A percentile compares a stretch with the other conserved stretches of the same genome.
phyloP scores from a whole-genome alignment of 805 yeast species.

The Wickerhamiella galacta region DNA sequence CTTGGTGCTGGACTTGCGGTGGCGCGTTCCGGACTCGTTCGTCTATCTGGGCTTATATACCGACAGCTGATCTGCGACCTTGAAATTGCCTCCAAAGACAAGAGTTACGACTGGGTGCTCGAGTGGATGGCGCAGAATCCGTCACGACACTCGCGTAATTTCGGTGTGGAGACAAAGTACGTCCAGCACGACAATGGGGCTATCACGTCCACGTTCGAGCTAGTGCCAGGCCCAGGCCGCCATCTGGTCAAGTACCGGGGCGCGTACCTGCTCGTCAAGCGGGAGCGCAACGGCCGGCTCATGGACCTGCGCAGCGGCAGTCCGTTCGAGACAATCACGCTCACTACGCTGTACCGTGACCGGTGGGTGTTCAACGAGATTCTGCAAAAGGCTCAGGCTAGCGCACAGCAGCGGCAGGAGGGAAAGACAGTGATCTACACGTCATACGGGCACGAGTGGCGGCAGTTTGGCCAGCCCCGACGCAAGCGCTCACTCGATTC shows the following conservation, averaged over 20 bases:
- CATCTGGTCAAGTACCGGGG: constrained; percentile 75
- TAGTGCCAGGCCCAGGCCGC: constrained; percentile 96
- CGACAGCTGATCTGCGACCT: constrained; percentile 77
- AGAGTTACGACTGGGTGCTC: constrained; percentile 84
- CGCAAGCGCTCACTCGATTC: constrained; percentile 70
- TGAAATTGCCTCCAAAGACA: constrained; percentile 86
- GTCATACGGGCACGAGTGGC: constrained; percentile 97
- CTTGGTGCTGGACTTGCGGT: constrained; percentile 80
- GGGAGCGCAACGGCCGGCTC: constrained; percentile 81
- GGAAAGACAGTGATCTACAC: constrained; percentile 91
- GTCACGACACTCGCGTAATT: constrained; percentile 57
- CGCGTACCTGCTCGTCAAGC: constrained; percentile 71
- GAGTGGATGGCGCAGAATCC: constrained; percentile 90
- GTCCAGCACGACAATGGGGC: constrained; percentile 87
- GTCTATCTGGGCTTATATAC: constrained; percentile 51
- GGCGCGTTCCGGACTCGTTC: constrained; percentile 49
- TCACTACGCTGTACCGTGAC: constrained; percentile 80
- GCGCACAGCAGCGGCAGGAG: constrained; percentile 69
- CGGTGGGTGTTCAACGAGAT: constrained; percentile 50
- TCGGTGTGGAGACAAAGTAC: constrained; percentile 77
- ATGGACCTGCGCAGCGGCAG: constrained; percentile 81
- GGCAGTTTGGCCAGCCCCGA: constrained; percentile 93
- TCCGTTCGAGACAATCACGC: constrained; percentile 90
- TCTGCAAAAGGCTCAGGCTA: constrained; percentile 63
- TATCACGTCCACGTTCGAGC: constrained; percentile 66